These are phyloP conservation scores for Globisporangium yorkense DNA, from an alignment of 352 stramenopile genomes.

Conservation along the genomic window DNA sequence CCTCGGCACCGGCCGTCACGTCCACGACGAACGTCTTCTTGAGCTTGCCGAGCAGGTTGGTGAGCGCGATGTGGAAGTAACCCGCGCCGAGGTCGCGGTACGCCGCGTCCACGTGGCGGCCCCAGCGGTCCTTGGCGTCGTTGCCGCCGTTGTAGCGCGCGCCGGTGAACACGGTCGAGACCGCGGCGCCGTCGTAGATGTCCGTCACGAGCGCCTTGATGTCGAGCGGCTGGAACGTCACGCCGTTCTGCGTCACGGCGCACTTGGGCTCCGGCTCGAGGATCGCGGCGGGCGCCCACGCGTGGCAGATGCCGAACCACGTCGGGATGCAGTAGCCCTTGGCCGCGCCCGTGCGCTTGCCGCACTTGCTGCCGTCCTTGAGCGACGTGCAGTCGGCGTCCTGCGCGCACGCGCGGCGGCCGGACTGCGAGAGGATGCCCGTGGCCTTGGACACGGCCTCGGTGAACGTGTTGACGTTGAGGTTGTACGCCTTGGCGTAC, in stretches of 20 bases:
- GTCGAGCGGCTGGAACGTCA: conserved; percentile 11
- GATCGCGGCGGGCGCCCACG: conserved; percentile 16
- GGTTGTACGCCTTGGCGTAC: conserved; percentile 18
- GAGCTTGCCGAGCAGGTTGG: conserved; percentile 12
- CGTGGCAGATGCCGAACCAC: conserved; percentile 18
- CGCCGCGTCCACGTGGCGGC: conserved; percentile 9
- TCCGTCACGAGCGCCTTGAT: conserved; percentile 44
- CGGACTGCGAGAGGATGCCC: conserved; percentile 14
- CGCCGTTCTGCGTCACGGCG: conserved; percentile 2
- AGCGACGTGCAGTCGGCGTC: conserved; percentile 10
- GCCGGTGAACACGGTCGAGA: conserved; percentile 10
- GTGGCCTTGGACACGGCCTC: conserved; percentile 17
- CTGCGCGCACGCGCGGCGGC: conserved; percentile 4
- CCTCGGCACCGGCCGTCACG: conserved; percentile 11
- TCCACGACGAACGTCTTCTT: conserved; percentile 14
- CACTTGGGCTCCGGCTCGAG: conserved; percentile 33
- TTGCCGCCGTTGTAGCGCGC: conserved; percentile 15
- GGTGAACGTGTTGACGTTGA: conserved; percentile 20
- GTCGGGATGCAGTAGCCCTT: conserved; percentile 12
- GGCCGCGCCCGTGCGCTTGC: conserved; percentile 2
- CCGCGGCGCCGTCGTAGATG: conserved; percentile 10
- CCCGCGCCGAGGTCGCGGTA: conserved; percentile 9
- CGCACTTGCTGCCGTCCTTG: conserved; percentile 15
- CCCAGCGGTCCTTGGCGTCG: conserved; percentile 11
- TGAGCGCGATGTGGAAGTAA: conserved; percentile 12